These are phyloP conservation scores for Sporobolomyces pararoseus DNA, from an alignment of 768 basidiomycete genomes.

Conservation along the genomic window DNA sequence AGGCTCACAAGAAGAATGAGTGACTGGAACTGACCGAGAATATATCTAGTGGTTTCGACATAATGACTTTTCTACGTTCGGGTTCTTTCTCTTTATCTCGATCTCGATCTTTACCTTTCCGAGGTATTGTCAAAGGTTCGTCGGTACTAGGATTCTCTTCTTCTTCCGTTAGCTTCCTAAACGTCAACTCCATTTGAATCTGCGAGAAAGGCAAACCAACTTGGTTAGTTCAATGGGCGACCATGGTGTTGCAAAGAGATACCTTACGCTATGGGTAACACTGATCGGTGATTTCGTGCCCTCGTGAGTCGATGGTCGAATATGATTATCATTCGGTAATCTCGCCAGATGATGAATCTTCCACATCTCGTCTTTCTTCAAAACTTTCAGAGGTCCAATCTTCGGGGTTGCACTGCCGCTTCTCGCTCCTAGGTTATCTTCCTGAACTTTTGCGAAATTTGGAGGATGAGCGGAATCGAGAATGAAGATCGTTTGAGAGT, in stretches of 20 bases:
- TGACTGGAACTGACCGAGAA: constrained; percentile 18
- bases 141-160: constrained; percentile 20
- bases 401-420: constrained; percentile 11
- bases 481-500: constrained; percentile 30
- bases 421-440: neutral
- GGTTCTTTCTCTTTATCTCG: constrained; percentile 23
- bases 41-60: constrained; percentile 33
- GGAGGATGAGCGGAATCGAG: constrained; percentile 34
- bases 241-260: neutral
- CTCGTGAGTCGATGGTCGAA: constrained; percentile 38
- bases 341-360: constrained; percentile 38
- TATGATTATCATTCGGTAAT: constrained; percentile 38
- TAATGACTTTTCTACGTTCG: constrained; percentile 31
- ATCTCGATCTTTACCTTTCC: constrained; percentile 20
- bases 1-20: neutral
- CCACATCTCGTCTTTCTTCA: constrained; percentile 31
- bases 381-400: constrained; percentile 23
- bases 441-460: constrained; percentile 34
- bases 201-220: too few relatives aligned
- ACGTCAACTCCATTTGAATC: constrained; percentile 35
- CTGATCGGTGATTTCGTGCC: constrained; percentile 34
- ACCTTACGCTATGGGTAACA: constrained; percentile 19
- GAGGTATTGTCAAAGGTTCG: constrained; percentile 3
- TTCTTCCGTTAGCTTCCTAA: constrained; percentile 31
- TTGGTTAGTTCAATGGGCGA: too few relatives aligned